Evolutionary conservation across 2,329 filamentous ascomycete genomes (phyloP).

Genomic region (Teratosphaeria viscida): DNA sequence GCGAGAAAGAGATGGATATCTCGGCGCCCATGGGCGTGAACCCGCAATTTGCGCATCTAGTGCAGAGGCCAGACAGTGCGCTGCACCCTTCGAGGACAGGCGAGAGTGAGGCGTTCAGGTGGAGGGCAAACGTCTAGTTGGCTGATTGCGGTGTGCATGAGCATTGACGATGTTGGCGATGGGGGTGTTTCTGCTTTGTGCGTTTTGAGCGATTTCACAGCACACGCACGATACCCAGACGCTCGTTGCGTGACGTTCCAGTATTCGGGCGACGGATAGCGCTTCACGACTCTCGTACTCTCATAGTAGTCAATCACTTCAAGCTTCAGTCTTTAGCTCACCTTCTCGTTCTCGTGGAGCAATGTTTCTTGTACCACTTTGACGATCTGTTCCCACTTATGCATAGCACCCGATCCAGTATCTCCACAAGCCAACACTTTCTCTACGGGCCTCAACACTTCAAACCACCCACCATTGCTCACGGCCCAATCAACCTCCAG

Average conservation of each 20-base stretch:
- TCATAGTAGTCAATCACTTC: background rate
- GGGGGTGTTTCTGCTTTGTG: background rate
- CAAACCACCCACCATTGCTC: slow-evolving; percentile 43
- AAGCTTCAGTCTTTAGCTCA: background rate
- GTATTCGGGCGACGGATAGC: background rate
- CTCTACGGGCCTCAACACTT: slow-evolving; percentile 60
- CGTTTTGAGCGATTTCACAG: background rate
- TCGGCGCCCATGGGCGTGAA: slow-evolving; percentile 45
- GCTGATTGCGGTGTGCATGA: background rate
- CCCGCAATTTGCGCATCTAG: slow-evolving; percentile 43
- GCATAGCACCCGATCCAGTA: slow-evolving; percentile 72
- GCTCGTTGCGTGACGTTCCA: background rate
- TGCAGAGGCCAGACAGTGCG: slow-evolving; percentile 43
- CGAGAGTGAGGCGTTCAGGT: slow-evolving; percentile 23
- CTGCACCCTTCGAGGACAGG: slow-evolving; percentile 39
- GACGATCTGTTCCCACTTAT: slow-evolving; percentile 68
- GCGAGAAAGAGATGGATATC: slow-evolving; percentile 31
- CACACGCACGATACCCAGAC: slow-evolving; percentile 1
- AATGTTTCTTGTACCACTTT: slow-evolving; percentile 44
- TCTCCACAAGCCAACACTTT: slow-evolving; percentile 81
- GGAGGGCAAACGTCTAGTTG: slow-evolving; percentile 10
- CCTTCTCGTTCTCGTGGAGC: slow-evolving; percentile 6
- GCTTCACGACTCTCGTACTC: slow-evolving; percentile 1
- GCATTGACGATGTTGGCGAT: background rate
- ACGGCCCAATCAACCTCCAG: slow-evolving; percentile 67